Evolutionary conservation across 306 rosid species (phyloP).

Genomic region (Dryas octopetala): DNA sequence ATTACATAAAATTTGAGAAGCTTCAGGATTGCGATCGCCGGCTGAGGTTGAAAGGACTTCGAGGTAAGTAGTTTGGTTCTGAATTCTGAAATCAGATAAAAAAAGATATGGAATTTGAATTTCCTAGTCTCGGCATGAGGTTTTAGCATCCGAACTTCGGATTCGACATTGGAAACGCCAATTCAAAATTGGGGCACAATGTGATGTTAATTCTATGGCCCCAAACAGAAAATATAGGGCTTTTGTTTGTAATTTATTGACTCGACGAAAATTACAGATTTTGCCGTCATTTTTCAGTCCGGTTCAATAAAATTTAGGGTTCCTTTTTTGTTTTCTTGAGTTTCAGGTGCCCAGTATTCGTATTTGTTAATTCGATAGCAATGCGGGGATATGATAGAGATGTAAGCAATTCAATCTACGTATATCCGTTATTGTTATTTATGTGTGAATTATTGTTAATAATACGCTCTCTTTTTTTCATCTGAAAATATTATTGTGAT

Average conservation of each 20-base stretch:
- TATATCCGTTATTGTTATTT: neutral
- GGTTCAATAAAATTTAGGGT: neutral
- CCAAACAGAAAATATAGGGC: neutral
- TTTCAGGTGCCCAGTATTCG: conserved; percentile 14
- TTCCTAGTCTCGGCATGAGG: neutral
- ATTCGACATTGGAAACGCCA: neutral
- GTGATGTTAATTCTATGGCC: neutral
- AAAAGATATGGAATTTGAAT: neutral
- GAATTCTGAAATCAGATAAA: neutral
- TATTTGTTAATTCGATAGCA: conserved; percentile 17
- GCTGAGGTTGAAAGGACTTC: neutral
- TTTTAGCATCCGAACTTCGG: neutral
- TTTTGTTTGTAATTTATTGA: neutral
- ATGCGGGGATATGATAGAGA: conserved; percentile 67
- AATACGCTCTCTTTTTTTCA: neutral
- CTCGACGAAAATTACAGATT: neutral
- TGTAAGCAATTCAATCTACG: conserved; percentile 37
- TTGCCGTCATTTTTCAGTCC: neutral
- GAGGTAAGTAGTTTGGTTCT: conserved; percentile 3
- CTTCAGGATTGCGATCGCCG: neutral
- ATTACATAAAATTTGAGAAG: neutral
- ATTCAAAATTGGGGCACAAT: conserved; percentile 5
- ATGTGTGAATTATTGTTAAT: neutral
- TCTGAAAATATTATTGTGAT: neutral
- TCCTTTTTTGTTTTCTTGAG: neutral